phyloP scores from a whole-genome alignment of 768 basidiomycete genomes.

The Podaxis sp. region DNA sequence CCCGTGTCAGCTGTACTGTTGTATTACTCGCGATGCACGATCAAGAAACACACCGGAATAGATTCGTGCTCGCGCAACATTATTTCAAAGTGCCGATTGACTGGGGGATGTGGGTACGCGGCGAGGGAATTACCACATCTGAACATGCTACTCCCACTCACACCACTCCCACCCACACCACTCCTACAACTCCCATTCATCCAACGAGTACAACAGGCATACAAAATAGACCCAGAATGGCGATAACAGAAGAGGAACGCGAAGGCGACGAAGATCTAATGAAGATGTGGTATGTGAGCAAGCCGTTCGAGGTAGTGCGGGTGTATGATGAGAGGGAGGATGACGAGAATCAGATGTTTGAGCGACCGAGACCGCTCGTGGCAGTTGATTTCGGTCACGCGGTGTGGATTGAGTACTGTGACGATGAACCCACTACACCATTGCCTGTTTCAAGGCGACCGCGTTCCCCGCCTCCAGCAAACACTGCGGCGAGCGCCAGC shows the following conservation, averaged over 20 bases:
- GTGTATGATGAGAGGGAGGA: constrained; percentile 48
- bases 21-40: constrained; percentile 63
- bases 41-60: constrained; percentile 50
- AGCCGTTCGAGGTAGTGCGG: constrained; percentile 69
- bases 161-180: too few relatives aligned
- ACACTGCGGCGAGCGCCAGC: neutral
- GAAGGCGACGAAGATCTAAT: constrained; percentile 48
- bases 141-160: neutral
- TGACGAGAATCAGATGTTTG: constrained; percentile 27
- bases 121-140: neutral
- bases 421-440: constrained; percentile 17
- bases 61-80: constrained; percentile 69
- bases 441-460: too few relatives aligned
- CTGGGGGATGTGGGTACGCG: constrained; percentile 25
- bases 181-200: too few relatives aligned
- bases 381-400: constrained; percentile 88
- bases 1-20: constrained; percentile 67
- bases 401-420: constrained; percentile 69
- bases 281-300: constrained; percentile 66
- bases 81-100: constrained; percentile 68
- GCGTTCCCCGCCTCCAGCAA: too few relatives aligned
- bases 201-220: constrained; percentile 2
- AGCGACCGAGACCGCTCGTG: constrained; percentile 64
- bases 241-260: neutral
- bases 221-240: neutral